Base-by-base conservation (phyloP, 495 filamentous ascomycete species). In the Tuber calosporum region DNA sequence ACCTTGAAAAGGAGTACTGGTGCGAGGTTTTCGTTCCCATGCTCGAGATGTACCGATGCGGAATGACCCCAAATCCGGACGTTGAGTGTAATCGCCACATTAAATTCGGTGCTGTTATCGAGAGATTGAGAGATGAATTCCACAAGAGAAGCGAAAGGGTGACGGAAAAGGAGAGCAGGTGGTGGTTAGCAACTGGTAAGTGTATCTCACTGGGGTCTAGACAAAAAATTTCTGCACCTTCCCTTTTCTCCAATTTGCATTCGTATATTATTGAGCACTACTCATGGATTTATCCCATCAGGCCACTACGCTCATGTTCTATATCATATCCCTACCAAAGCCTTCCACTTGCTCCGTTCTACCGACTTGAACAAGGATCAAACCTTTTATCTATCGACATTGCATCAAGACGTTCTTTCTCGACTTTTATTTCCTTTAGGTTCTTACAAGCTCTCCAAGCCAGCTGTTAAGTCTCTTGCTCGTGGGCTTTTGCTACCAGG, bases 1-100 rank as follows among this genome's bases (percentile, higher is more conserved):
- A n/a, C 48, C 74, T 81, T 37, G 79, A 81, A 72, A 81, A 79
- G 37, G 79, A 81, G 45, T 81, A 81, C 68, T 81, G 79, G 79
- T 70, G 71, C 40, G 79, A 81, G 20, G 79, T 81, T 20, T 81
- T 81, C 74, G 72, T 36, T 40, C 79, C 79, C 13, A 81, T 81
- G 79, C 74, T 81, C 26, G 73, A 74, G 34, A 73, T 69, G 19
- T 81, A 79, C 66, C 72, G 72, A 11, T 38, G 58, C 6, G 79
- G 79, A 40, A 43, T 36, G 41, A 81, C 79, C 22, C 79, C 79
- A 17, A 81, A 81, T 70, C 79, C 79, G 5, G 79, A 81, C 68
- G 74, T 81, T 30, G 76, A 73, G 48, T 81, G 79, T 69, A 81
- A 81, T 69, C 79, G 79, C 22, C 73, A 72, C 48, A 76, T 81